Evolutionary conservation across 805 yeast genomes (phyloP), one percentile per base, ranked within the genome.

Genomic region (Grigorovia transvaalensis): DNA sequence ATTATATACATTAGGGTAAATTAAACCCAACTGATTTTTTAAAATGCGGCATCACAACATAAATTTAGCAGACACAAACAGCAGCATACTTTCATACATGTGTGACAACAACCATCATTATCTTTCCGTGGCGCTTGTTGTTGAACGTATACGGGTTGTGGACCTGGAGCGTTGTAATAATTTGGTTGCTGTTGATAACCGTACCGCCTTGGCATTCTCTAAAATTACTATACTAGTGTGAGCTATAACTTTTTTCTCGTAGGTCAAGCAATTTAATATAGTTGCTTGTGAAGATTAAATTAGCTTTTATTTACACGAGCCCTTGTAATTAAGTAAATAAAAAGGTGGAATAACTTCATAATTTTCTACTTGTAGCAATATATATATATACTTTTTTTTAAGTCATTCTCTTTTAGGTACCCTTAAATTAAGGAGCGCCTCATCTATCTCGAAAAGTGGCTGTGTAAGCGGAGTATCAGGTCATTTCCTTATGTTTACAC

Each of bases 11-110:
- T 8, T 3, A 4, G 17, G 17, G 8, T 38, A 13, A 38, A 38
- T 13, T 38, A 15, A 13, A 38, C 17, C 17, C 2, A 15, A 38
- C 17, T 12, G 12, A 38, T 9, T 13, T 38, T 38, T 38, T 38
- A 38, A 38, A 38, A 38, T 13, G 15, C 42, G 17, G 42, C 46
- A 60, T 47, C 62, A 52, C 57, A 53, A 15, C 50, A 49, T 20
- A 63, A 48, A 35, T 68, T 66, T 35, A 68, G 50, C 9, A 65
- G 52, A 59, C 68, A 67, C 45, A 67, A 65, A 53, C 71, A 68
- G 45, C 61, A 57, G 43, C 66, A 18, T 9, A 59, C 53, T 50
- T 65, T 61, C 53, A 63, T 59, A 52, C 68, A 65, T 7, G 64
- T 57, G 18, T 56, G 60, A 35, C 66, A 57, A 51, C 71, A 66